Conservation (phyloP, 495 filamentous ascomycete species). For the Penicillium arizonense region DNA sequence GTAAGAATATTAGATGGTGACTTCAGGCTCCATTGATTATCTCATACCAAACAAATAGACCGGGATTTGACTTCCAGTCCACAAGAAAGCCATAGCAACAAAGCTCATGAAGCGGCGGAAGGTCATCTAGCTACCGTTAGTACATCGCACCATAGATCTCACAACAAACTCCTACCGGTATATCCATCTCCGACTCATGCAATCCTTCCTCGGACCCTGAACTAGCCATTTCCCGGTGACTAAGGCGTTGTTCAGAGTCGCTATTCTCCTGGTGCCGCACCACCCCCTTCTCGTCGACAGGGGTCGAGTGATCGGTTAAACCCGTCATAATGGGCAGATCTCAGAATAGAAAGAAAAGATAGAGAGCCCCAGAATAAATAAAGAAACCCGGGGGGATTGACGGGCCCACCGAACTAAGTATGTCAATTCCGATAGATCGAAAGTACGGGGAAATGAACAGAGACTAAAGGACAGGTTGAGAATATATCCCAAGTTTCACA, state of each 20-base stretch:
- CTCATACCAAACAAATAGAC: constrained; percentile 57
- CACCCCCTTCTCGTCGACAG: constrained; percentile 26
- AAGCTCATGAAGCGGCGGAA: constrained; percentile 58
- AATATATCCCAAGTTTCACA: background rate
- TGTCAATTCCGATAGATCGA: background rate
- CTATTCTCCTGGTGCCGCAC: constrained; percentile 13
- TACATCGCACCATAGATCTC: background rate
- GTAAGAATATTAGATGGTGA: background rate
- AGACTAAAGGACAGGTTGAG: background rate
- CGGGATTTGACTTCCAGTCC: constrained; percentile 65
- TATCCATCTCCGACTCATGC: constrained; percentile 21
- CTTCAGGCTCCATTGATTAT: no score
- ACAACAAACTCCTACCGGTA: constrained; percentile 8
- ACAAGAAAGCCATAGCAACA: constrained; percentile 62
- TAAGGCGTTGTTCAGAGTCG: constrained; percentile 17
- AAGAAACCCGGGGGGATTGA: background rate
- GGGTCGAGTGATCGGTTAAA: constrained; percentile 16
- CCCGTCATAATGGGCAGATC: constrained; percentile 14
- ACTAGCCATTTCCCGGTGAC: constrained; percentile 26
- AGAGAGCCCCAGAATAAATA: background rate
- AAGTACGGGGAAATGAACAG: background rate
- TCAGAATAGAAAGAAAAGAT: background rate
- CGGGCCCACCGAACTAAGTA: background rate
- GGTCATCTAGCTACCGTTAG: constrained; percentile 46
- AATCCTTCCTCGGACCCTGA: constrained; percentile 16